Conservation (phyloP, 1,139 yeast species). For the Suhomyces bolitotheri region DNA sequence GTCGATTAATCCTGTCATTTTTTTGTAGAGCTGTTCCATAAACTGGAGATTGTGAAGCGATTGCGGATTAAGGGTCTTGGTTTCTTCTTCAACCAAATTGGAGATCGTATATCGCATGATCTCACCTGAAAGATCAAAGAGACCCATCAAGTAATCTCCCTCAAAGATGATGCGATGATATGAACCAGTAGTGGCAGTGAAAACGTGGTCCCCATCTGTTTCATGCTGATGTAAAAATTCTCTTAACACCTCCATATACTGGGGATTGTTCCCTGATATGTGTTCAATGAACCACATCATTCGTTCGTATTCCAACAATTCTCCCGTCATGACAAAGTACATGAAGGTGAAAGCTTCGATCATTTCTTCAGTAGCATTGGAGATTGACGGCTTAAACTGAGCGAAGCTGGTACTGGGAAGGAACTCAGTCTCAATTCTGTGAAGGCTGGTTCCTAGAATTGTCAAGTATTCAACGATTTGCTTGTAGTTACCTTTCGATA, state of each 20-base stretch:
- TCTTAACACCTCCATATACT: neutral
- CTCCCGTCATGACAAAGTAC: conserved; percentile 23
- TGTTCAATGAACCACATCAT: conserved; percentile 17
- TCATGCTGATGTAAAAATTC: too few relatives aligned
- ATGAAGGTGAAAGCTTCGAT: conserved; percentile 41
- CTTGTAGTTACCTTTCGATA: conserved; percentile 10
- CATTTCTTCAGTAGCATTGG: conserved; percentile 37
- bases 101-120: conserved; percentile 39
- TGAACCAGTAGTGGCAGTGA: neutral
- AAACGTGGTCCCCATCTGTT: neutral
- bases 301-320: conserved; percentile 19
- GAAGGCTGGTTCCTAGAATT: conserved; percentile 15
- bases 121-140: conserved; percentile 46
- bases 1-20: conserved; percentile 16
- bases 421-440: conserved; percentile 5
- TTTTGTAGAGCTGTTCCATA: conserved; percentile 18
- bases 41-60: conserved; percentile 18
- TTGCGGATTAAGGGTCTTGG: conserved; percentile 14
- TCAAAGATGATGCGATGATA: conserved; percentile 13
- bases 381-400: conserved; percentile 24
- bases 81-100: conserved; percentile 16
- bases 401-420: conserved; percentile 15
- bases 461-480: conserved; percentile 20
- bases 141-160: conserved; percentile 40
- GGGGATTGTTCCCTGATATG: neutral